A percentile compares a stretch with the other conserved stretches of the same genome.
These are phyloP conservation scores for Juncus inflexus DNA, from an alignment of 176 grass and related monocot genomes.

Conservation along the genomic window DNA sequence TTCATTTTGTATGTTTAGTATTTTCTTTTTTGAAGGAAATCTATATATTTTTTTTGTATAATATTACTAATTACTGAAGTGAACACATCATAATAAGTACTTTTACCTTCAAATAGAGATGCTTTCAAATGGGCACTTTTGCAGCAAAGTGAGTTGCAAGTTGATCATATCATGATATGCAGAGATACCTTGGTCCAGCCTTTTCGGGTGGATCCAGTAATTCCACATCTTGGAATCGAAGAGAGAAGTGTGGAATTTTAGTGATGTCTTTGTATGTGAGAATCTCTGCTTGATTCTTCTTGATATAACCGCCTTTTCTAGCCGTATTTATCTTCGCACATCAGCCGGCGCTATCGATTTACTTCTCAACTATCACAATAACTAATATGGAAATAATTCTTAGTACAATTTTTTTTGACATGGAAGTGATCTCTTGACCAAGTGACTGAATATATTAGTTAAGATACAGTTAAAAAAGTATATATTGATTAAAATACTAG, in stretches of 20 bases:
- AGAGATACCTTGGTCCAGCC: conserved; percentile 30
- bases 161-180: conserved; percentile 20
- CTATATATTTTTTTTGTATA: too few relatives aligned
- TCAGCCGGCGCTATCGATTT: background rate
- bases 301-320: background rate
- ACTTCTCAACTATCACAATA: background rate
- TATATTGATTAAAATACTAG: too few relatives aligned
- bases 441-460: too few relatives aligned
- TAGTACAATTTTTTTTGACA: too few relatives aligned
- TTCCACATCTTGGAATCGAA: conserved; percentile 25
- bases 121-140: conserved; percentile 11
- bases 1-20: too few relatives aligned
- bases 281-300: conserved; percentile 20
- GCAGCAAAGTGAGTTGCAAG: conserved; percentile 16
- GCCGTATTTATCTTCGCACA: conserved; percentile 19
- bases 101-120: background rate
- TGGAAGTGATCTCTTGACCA: too few relatives aligned
- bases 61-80: too few relatives aligned
- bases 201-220: conserved; percentile 31
- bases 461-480: too few relatives aligned
- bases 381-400: background rate
- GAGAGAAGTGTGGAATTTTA: conserved; percentile 24
- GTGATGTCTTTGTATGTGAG: conserved; percentile 13
- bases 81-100: too few relatives aligned
- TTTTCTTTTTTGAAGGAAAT: too few relatives aligned